Evolutionary conservation across 768 basidiomycete genomes (phyloP), one percentile per base, ranked within the genome.

Genomic region (Amanita molliuscula): DNA sequence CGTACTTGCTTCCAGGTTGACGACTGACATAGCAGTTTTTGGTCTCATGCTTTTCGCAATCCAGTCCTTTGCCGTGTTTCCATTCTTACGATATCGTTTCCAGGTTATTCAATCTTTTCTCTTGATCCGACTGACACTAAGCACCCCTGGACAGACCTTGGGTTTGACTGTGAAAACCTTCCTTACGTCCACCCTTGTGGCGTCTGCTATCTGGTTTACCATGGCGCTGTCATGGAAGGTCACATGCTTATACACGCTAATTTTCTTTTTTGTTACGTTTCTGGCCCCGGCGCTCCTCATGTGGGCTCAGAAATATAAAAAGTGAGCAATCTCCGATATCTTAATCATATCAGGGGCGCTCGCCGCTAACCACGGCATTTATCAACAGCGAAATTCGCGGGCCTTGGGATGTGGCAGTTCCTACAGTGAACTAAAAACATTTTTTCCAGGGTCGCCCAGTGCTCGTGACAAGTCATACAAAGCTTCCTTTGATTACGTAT

Each of bases 221-320:
- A 60, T 67, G 35, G 66, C 75, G 4, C 64, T 88, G 40, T 87
- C 86, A 18, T 61, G 61, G 28, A 72, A 74, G 9, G 69, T 81
- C 47, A 72, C 77, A 43, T 75, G 65, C 51, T 64, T 90, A 37
- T 77, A 78, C 60, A 59, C 65, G 8, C 61, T 68, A 25, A 66
- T 72, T 23, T 70, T 84, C 35, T 54, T 71, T 31, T 76, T 77
- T 48, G 73, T 85, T 18, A 82, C 81, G 8, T 82, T 92, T 61
- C 61, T 82, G 38, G 87, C 84, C 8, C 89, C 90, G 10, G 82
- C 68, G 18, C 67, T 85, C 36, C 67, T 90, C 38, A 74, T 92
- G 50, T 90, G 88, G 86, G 89, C 88, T 3, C 88, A 92, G 66
- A 75, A 75, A 63, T 89, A 79, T 69, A 93, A 93, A 71, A 91